A percentile compares a stretch with the other conserved stretches of the same genome.
phyloP scores from a whole-genome alignment of 495 filamentous ascomycete species.

The Tuber borchii region DNA sequence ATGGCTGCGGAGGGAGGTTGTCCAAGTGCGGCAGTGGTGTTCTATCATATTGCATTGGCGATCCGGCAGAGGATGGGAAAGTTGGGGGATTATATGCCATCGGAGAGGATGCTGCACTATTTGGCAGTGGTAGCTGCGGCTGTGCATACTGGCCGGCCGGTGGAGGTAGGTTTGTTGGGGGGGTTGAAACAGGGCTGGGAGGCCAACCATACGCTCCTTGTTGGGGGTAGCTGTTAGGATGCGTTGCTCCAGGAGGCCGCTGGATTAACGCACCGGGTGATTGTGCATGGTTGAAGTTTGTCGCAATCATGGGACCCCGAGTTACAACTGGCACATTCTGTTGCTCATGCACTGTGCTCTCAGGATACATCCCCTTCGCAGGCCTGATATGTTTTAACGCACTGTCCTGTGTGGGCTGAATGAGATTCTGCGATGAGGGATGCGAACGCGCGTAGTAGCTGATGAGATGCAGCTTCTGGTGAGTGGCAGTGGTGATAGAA shows the following conservation, averaged over 20 bases:
- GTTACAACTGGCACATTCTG: constrained; percentile 54
- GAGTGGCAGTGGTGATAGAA: constrained; percentile 86
- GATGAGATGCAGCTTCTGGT: constrained; percentile 91
- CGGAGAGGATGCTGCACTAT: constrained; percentile 32
- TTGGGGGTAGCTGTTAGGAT: constrained; percentile 39
- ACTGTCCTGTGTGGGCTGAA: constrained; percentile 73
- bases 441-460: constrained; percentile 85
- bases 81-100: constrained; percentile 38
- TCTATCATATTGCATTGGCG: constrained; percentile 41
- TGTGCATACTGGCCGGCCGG: constrained; percentile 31
- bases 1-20: constrained; percentile 30
- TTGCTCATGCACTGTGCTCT: constrained; percentile 87
- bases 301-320: constrained; percentile 37
- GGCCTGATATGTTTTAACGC: constrained; percentile 76
- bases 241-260: constrained; percentile 36
- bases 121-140: constrained; percentile 28
- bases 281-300: constrained; percentile 36
- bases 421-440: constrained; percentile 58
- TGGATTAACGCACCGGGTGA: constrained; percentile 27
- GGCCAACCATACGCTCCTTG: constrained; percentile 35
- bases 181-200: constrained; percentile 40
- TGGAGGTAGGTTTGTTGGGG: constrained; percentile 37
- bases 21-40: constrained; percentile 37
- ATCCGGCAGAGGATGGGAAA: constrained; percentile 23
- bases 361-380: constrained; percentile 88